Evolutionary conservation across 768 basidiomycete species (phyloP), one percentile per base, ranked within the genome.

Genomic region (Auriscalpium orientale): DNA sequence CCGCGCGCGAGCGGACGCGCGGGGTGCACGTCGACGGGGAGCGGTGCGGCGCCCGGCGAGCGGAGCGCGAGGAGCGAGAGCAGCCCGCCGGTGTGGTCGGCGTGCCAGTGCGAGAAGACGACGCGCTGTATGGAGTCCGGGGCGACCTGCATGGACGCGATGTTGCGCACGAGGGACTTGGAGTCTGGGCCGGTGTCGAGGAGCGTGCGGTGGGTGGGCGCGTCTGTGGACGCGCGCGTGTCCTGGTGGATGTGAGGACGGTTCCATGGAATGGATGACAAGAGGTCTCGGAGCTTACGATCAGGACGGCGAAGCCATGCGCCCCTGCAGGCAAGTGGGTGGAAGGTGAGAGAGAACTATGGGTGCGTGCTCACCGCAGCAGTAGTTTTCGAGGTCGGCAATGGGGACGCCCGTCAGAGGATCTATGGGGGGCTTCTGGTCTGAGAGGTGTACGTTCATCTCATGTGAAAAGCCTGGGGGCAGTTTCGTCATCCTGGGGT

Each of bases 131-230:
- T 74, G 40, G 73, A 67, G 36, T 76, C 70, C 9, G 82, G 68
- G 2, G 79, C 77, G 1, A 82, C 65, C 20, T 81, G 73, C 75
- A 93, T 75, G 4, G 83, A 80, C 6, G 68, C 68, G 22, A 83
- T 67, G 68, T 92, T 93, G 51, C 88, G 82, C n/a, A 82, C 78
- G 59, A 94, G 81, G 28, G 86, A 83, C 21, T 72, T 74, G 15
- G 81, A 80, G 65, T 93, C 91, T 9, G 91, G 91, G 0, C 91
- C 91, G 15, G 88, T 85, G 70, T 94, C 91, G 65, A 94, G 91
- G 37, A 93, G 76, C 15, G 82, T 83, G n/a, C 77, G 70, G 53
- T 81, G 79, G 3, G 74, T 64, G 56, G 67, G 54, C 44, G 74
- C 67, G 20, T 71, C 82, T 21, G 73, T 62, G 10, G 58, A 33